Evolutionary conservation across 257 asterid species (phyloP), one percentile per base, ranked within the genome.

Genomic region (Jaltomata sinuosa): DNA sequence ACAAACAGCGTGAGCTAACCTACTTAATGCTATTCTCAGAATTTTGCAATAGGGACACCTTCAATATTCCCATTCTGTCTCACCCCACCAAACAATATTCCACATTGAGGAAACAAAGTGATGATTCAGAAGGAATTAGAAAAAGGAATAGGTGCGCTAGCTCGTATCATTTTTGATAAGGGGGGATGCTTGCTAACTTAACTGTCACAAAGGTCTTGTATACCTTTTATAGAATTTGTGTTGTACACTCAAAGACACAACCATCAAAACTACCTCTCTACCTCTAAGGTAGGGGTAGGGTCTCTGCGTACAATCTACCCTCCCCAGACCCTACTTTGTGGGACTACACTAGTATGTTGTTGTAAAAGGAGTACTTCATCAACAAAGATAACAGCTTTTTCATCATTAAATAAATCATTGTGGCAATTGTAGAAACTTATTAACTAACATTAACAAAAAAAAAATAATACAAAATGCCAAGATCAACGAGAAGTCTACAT

Each of bases 401-500:
- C 54, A 2, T 52, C 81, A 76, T 25, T 76, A 22, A 11, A 81
- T 4, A 36, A 36, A 32, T 32, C 25, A 42, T 11, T 36, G 16
- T 31, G 36, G 11, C 25, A 79, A 19, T 50, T 47, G 3, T 14
- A 54, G 69, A 49, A 22, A 57, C 50, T 72, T 72, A 6, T 45
- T 14, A 22, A 72, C 80, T 68, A 68, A 16, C 69, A 61, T 25
- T 61, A 25, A 68, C 29, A 36, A 69, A 32, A 36, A 67, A 1
- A 4, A 16, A 7, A 10, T 8, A 7, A 10, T 8, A 19, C 52
- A 4, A 21, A 38, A 68, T 68, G 78, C 10, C 4, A 25, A 47
- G 59, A 76, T 25, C 40, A 40, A 80, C 11, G 78, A 14, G 82
- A 83, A 85, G 88, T 8, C 1, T 15, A 54, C 81, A 47, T 90